Base-by-base conservation (phyloP, 148 eudicot species). In the Camellia japonica region DNA sequence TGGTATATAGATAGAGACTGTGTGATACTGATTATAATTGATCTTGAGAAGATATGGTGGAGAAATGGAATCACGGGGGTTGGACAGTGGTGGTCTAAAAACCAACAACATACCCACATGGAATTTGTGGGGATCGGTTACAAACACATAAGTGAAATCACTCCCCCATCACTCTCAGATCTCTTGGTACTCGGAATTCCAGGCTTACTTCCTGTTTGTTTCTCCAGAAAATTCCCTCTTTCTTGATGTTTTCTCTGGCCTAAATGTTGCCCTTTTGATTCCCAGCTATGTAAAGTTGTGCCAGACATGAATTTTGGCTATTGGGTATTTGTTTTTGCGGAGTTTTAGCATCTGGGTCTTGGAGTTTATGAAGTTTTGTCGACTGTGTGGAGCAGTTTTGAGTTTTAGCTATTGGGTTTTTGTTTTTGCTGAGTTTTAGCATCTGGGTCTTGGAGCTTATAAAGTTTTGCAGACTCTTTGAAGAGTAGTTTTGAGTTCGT, bases 111-210 rank as follows among this genome's bases (percentile, higher is more conserved):
- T 12, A 80, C 85, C 76, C 83, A 80, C 73, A 79, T 79, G 83
- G 86, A 86, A 86, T 86, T 86, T 82, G 86, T 86, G 86, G 87
- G 90, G 89, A 86, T 86, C 82, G 77, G 87, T 79, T 80, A 3
- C 84, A 84, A 59, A 79, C 41, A 19, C 84, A 69, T 60, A 42
- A 30, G 38, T 30, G 75, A 76, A 75, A 83, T 78, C 83, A 78
- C 68, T 9, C 0, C 23, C 82, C 66, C 82, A 77, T 20, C 59
- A 71, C 85, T 66, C 88, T 74, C 90, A 86, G 83, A 85, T 89
- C 88, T 90, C 91, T 75, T 87, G 89, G 77, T 79, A 80, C 80
- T 86, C 87, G 87, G 86, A 87, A 87, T 84, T 87, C 84, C 87
- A 86, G 88, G 81, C 65, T 64, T 60, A 16, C 56, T 64, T 0